Percentiles rank a stretch among this genome's conserved stretches.
Conservation (phyloP, 1,284 basidiomycete genomes). For the Leccinum colubrinum region DNA sequence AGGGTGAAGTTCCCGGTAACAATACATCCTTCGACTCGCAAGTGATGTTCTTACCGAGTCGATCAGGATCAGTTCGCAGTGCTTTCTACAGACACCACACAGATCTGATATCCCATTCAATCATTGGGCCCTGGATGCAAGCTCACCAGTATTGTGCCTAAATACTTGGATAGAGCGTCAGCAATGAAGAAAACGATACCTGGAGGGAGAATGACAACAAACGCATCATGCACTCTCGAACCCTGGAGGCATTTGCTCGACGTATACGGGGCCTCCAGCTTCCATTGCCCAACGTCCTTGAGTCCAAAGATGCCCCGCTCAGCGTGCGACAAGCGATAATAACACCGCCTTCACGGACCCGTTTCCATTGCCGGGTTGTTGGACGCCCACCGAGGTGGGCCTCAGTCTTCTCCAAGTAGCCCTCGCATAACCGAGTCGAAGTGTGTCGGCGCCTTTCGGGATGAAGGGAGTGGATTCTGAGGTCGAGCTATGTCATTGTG, state of each 20-base stretch:
- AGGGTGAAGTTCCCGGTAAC: constrained; percentile 26
- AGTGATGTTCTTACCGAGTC: constrained; percentile 17
- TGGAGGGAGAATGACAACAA: constrained; percentile 3
- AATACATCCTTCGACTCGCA: constrained; percentile 22
- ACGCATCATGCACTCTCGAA: constrained; percentile 25
- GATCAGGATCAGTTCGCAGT: constrained; percentile 32
- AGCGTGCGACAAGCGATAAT: constrained; percentile 29
- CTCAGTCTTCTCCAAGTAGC: constrained; percentile 5
- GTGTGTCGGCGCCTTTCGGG: constrained; percentile 11
- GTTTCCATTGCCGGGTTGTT: too few species aligned
- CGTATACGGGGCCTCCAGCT: constrained; percentile 21
- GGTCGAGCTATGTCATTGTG: background rate
- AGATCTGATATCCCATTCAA: too few species aligned
- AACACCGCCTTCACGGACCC: constrained; percentile 1
- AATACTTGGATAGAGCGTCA: constrained; percentile 18
- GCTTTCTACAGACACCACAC: constrained; percentile 19
- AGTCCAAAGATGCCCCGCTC: constrained; percentile 33
- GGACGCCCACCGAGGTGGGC: constrained; percentile 21
- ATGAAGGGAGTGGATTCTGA: constrained; percentile 7
- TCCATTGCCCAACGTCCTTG: constrained; percentile 21
- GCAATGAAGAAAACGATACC: background rate
- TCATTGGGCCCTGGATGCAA: too few species aligned
- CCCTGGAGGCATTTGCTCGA: constrained; percentile 19
- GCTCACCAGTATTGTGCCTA: constrained; percentile 32
- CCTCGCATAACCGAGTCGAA: constrained; percentile 10